These are phyloP conservation scores for Xylaria hypoxylon DNA, from an alignment of 2,329 filamentous ascomycete species.

Conservation along the genomic window DNA sequence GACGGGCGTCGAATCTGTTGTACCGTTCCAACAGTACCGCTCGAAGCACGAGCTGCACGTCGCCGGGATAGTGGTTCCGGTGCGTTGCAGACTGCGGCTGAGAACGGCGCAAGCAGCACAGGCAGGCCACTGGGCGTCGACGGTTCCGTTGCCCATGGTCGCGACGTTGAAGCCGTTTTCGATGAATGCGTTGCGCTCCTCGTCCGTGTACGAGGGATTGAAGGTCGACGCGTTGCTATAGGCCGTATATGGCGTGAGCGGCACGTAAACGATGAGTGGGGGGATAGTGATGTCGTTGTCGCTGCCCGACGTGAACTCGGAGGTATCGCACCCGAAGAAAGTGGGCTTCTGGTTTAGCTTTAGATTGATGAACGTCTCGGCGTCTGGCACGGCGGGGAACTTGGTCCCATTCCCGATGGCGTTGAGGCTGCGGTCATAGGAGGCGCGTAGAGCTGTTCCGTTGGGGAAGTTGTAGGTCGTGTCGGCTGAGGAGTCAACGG, in stretches of 20 bases:
- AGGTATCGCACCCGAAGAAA: conserved; percentile 82
- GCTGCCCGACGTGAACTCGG: conserved; percentile 61
- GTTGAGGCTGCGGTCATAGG: conserved; percentile 74
- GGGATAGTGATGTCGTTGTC: conserved; percentile 49
- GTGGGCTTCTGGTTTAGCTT: conserved; percentile 79
- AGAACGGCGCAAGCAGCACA: conserved; percentile 93
- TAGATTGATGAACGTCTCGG: conserved; percentile 82
- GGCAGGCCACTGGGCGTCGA: conserved; percentile 78
- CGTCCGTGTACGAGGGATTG: conserved; percentile 70
- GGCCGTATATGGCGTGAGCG: conserved; percentile 83
- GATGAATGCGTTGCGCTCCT: conserved; percentile 82
- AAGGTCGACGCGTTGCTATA: conserved; percentile 85
- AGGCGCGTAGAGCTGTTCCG: conserved; percentile 78
- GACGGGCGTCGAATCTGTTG: conserved; percentile 51
- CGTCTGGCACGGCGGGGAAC: conserved; percentile 79
- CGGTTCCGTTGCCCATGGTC: conserved; percentile 83
- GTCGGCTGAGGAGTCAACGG: conserved; percentile 82
- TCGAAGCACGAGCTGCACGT: conserved; percentile 82
- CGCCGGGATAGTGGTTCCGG: conserved; percentile 73
- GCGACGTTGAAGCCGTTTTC: conserved; percentile 86
- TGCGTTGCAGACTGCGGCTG: conserved; percentile 78
- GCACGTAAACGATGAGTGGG: conserved; percentile 87
- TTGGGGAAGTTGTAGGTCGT: conserved; percentile 78
- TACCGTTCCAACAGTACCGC: conserved; percentile 95
- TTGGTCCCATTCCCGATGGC: conserved; percentile 70